phyloP scores from a whole-genome alignment of 2,329 filamentous ascomycete genomes.

The Fusarium hainanense region DNA sequence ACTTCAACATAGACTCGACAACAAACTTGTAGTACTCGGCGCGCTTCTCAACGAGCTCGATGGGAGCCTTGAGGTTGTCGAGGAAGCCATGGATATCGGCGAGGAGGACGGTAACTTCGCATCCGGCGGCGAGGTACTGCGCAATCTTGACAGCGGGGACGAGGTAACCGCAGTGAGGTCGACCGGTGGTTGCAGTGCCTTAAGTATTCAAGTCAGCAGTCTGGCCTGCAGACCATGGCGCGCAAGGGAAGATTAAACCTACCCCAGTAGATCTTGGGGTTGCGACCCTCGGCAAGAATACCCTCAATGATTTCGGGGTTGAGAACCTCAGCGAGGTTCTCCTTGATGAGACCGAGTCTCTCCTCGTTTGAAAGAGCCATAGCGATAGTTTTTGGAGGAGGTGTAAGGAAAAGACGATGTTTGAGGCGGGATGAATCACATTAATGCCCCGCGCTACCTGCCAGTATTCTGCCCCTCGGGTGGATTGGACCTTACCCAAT shows the following conservation, averaged over 20 bases:
- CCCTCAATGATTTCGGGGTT: conserved; percentile 86
- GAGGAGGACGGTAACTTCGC: conserved; percentile 82
- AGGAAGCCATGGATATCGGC: conserved; percentile 82
- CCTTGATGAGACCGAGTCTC: conserved; percentile 79
- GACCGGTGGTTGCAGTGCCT: conserved; percentile 86
- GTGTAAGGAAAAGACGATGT: neutral
- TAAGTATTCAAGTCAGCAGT: neutral
- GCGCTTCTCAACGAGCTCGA: conserved; percentile 85
- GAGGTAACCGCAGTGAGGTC: conserved; percentile 90
- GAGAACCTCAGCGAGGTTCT: conserved; percentile 84
- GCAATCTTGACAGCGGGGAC: conserved; percentile 90
- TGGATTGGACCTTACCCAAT: conserved; percentile 4
- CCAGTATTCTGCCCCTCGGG: conserved; percentile 1
- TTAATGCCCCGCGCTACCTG: conserved; percentile 1
- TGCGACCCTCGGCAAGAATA: conserved; percentile 75
- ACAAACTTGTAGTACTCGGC: conserved; percentile 84
- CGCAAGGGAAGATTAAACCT: conserved; percentile 29
- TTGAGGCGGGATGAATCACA: neutral
- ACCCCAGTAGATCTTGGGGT: conserved; percentile 88
- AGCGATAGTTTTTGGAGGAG: neutral
- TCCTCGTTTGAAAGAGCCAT: conserved; percentile 53
- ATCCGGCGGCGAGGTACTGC: conserved; percentile 85
- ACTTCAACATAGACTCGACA: conserved; percentile 79
- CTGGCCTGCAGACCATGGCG: neutral
- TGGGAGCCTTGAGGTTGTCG: conserved; percentile 85